phyloP scores from a whole-genome alignment of 352 stramenopile species.

The Pythium dissotocum region DNA sequence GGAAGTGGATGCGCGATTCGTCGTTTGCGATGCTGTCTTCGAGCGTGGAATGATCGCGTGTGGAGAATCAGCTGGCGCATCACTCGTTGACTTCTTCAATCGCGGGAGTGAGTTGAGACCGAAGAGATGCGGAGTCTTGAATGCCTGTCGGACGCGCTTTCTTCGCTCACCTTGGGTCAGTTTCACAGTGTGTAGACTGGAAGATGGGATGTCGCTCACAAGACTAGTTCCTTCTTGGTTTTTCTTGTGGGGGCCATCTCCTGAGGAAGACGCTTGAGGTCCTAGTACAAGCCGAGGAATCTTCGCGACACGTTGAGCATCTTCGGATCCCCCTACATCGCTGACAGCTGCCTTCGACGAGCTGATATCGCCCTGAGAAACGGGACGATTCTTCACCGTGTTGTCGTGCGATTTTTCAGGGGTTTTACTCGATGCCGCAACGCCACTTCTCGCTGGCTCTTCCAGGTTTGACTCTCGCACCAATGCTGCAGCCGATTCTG shows the following conservation, averaged over 20 bases:
- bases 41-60: no score
- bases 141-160: slow-evolving; percentile 26
- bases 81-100: slow-evolving; percentile 11
- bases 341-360: not conserved
- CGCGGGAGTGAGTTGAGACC: not conserved
- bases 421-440: slow-evolving; percentile 3
- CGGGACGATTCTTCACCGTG: not conserved
- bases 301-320: not conserved
- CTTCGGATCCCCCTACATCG: not conserved
- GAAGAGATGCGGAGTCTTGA: slow-evolving; percentile 23
- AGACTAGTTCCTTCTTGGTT: not conserved
- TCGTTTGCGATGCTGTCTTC: not conserved
- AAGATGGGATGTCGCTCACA: not conserved
- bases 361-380: slow-evolving; percentile 2
- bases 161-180: slow-evolving; percentile 25
- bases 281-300: not conserved
- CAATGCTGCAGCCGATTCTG: slow-evolving; percentile 50
- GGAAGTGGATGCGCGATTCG: not conserved
- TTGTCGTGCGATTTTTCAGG: slow-evolving; percentile 13
- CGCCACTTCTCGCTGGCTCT: slow-evolving; percentile 7
- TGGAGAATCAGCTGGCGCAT: not conserved
- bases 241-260: not conserved
- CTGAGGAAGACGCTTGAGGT: not conserved
- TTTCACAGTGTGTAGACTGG: not conserved
- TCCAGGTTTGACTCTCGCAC: slow-evolving; percentile 49